These are phyloP conservation scores for Colletotrichum aenigma DNA, from an alignment of 2,329 filamentous ascomycete species.

Conservation along the genomic window DNA sequence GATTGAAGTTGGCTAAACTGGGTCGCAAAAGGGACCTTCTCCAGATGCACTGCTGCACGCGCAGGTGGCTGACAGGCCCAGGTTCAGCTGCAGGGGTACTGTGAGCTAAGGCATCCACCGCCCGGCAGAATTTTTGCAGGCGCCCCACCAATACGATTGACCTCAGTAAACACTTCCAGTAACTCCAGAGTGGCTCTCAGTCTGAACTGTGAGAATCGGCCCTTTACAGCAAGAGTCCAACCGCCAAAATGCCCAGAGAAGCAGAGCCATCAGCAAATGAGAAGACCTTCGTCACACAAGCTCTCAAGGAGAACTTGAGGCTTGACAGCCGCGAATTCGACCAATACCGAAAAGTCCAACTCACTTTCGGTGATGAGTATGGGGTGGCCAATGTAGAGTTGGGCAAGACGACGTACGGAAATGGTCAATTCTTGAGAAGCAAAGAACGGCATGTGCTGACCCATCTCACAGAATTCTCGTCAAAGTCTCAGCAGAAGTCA, in stretches of 20 bases:
- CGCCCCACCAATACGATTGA: constrained; percentile 23
- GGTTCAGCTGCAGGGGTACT: neutral
- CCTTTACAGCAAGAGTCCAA: constrained; percentile 23
- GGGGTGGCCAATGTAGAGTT: constrained; percentile 86
- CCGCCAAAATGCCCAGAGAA: constrained; percentile 82
- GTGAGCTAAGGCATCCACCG: constrained; percentile 39
- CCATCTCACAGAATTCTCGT: constrained; percentile 71
- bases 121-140: constrained; percentile 52
- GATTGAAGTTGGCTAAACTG: neutral
- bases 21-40: neutral
- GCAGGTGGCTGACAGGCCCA: neutral
- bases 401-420: constrained; percentile 81
- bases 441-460: neutral
- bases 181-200: neutral
- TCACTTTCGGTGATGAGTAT: constrained; percentile 89
- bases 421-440: neutral
- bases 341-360: constrained; percentile 75
- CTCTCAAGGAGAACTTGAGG: constrained; percentile 79
- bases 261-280: constrained; percentile 89
- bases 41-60: neutral
- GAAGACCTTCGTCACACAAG: constrained; percentile 82
- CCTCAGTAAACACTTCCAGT: constrained; percentile 20
- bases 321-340: constrained; percentile 85
- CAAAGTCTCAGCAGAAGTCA: constrained; percentile 87
- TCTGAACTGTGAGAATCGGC: neutral